Evolutionary conservation across 2,329 filamentous ascomycete genomes (phyloP), one percentile per base, ranked within the genome.

Genomic region (Xylaria sp.): DNA sequence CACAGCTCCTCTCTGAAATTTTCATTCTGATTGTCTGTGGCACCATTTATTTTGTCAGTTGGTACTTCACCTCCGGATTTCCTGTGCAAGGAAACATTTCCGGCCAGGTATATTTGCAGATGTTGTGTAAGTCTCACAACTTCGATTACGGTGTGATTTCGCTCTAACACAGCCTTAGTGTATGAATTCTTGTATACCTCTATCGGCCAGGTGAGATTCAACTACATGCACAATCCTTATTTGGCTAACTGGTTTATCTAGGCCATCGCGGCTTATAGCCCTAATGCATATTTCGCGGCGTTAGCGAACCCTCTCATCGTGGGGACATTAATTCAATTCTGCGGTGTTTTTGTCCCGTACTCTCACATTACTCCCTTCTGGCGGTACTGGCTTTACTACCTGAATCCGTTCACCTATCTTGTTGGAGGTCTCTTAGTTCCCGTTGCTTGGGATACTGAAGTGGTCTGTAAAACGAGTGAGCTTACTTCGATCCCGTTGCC

Each of bases 271-370:
- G 81, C 90, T 0, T 86, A 91, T 67, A 81, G 87, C 1, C 89
- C 89, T 1, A 92, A 92, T 74, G 87, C 89, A 66, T 79, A 91
- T 3, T 82, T 92, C 20, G 90, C 89, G 0, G 89, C 87, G 3
- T 78, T 92, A 0, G 80, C 92, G 0, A 89, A 92, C 0, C 90
- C 90, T 0, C 76, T 91, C 3, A 90, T 92, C 78, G 91, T 92
- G 79, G 84, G 89, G 29, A 92, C 92, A 72, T 84, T 92, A 42
- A 83, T 91, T 25, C 85, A 86, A 9, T 92, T 92, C 82, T 92
- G 89, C 75, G 90, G 90, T 64, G 88, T 92, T 5, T 85, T 91
- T 10, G 89, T 92, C 0, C 89, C 90, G 0, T 87, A 87, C 17
- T 73, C 69, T 1, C 82, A 82, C 3, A 77, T 92, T 0, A 87